These are phyloP conservation scores for Rhodomyrtus tomentosa DNA, from an alignment of 345 rosid genomes.

Conservation along the genomic window DNA sequence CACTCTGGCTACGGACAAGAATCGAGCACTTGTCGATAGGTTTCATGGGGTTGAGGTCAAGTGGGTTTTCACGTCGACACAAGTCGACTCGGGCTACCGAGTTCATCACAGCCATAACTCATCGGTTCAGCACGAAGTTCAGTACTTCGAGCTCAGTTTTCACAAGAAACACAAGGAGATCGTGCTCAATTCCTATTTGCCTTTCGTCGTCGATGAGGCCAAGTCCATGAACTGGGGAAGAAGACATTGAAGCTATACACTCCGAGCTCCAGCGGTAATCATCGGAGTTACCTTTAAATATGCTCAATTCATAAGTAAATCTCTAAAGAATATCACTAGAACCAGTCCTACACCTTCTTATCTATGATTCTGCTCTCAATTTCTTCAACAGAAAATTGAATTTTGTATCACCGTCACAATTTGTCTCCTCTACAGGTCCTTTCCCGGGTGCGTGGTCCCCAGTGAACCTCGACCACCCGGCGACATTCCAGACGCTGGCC, in stretches of 20 bases:
- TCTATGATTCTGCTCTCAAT: not conserved
- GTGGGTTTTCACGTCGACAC: slow-evolving; percentile 25
- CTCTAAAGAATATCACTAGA: not conserved
- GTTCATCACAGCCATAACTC: slow-evolving; percentile 6
- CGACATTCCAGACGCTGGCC: slow-evolving; percentile 6
- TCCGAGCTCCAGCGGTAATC: not conserved
- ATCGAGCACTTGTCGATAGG: slow-evolving; percentile 31
- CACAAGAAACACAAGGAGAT: slow-evolving; percentile 39
- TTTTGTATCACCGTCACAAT: not conserved
- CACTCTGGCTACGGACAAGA: slow-evolving; percentile 28
- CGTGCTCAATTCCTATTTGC: slow-evolving; percentile 39
- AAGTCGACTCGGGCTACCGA: slow-evolving; percentile 17
- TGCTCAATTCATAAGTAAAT: not conserved
- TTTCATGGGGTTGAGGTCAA: slow-evolving; percentile 36
- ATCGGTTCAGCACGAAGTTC: slow-evolving; percentile 10
- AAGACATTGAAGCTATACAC: slow-evolving; percentile 52
- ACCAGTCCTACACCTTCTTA: not conserved
- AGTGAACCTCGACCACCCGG: slow-evolving; percentile 25
- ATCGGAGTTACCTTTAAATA: not conserved
- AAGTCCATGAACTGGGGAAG: slow-evolving; percentile 19
- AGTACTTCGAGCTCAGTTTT: slow-evolving; percentile 39
- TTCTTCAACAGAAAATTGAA: not conserved
- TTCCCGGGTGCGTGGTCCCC: slow-evolving; percentile 29
- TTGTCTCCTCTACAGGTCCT: not conserved
- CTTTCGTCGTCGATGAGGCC: slow-evolving; percentile 33